phyloP scores from a whole-genome alignment of 75 land plant species.

The Pinus taeda region DNA sequence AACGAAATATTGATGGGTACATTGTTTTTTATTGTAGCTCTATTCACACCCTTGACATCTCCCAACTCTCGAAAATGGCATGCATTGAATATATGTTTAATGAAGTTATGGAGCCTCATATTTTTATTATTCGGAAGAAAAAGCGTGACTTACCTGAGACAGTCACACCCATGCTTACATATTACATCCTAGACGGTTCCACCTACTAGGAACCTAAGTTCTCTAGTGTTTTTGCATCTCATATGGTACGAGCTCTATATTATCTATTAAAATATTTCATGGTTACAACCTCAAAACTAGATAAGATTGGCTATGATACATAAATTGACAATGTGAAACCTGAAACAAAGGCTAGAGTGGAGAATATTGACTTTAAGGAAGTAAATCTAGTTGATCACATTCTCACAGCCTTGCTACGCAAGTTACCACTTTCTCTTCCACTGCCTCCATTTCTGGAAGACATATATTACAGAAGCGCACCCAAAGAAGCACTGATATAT shows the following conservation, averaged over 20 bases:
- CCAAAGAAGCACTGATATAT: too few relatives aligned
- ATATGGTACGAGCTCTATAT: constrained; percentile 78
- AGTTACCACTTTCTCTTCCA: constrained; percentile 11
- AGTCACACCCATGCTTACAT: constrained; percentile 65
- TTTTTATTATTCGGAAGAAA: constrained; percentile 80
- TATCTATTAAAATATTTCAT: constrained; percentile 81
- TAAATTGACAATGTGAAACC: constrained; percentile 37
- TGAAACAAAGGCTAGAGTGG: constrained; percentile 41
- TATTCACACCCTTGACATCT: too few relatives aligned
- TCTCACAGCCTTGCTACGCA: constrained; percentile 71
- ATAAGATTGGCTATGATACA: constrained; percentile 11
- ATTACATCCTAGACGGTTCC: constrained; percentile 86
- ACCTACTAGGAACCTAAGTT: constrained; percentile 92
- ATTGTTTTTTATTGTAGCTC: too few relatives aligned
- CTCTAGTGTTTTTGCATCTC: constrained; percentile 74
- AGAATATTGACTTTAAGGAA: constrained; percentile 77
- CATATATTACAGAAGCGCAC: too few relatives aligned
- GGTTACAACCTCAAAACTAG: too few relatives aligned
- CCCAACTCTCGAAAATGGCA: too few relatives aligned
- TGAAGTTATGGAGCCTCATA: too few relatives aligned
- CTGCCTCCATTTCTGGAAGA: too few relatives aligned
- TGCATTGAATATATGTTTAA: too few relatives aligned
- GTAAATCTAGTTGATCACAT: constrained; percentile 75
- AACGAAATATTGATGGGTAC: too few relatives aligned
- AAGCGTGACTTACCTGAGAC: constrained; percentile 87